Evolutionary conservation across 305 asterid genomes (phyloP).

Genomic region (Solanum hybrid): DNA sequence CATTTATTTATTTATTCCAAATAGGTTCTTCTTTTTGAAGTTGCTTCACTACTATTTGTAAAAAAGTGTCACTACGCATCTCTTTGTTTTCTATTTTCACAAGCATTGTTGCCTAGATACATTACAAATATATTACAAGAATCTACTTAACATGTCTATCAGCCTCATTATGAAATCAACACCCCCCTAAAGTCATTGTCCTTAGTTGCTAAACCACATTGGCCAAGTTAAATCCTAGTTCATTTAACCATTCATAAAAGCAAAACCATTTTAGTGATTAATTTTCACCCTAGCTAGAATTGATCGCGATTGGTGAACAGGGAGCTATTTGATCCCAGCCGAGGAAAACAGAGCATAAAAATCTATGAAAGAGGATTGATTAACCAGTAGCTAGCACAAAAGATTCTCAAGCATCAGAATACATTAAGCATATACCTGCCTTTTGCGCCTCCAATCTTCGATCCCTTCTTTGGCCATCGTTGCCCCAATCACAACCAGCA

Average conservation of each 20-base stretch:
- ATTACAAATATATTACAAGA: background rate
- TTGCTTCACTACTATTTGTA: background rate
- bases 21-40: background rate
- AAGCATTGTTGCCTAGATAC: background rate
- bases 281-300: background rate
- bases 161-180: background rate
- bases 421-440: constrained; percentile 40
- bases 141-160: background rate
- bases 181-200: background rate
- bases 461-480: constrained; percentile 91
- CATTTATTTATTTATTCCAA: background rate
- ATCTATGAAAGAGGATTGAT: background rate
- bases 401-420: background rate
- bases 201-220: background rate
- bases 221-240: background rate
- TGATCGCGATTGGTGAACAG: background rate
- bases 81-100: background rate
- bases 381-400: background rate
- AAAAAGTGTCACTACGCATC: background rate
- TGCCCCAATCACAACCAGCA: constrained; percentile 79
- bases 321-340: background rate
- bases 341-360: background rate
- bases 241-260: background rate
- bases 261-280: background rate
- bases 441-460: constrained; percentile 94